phyloP scores from a whole-genome alignment of 176 grass and related monocot species.

The Ampelocalamus luodianensis region DNA sequence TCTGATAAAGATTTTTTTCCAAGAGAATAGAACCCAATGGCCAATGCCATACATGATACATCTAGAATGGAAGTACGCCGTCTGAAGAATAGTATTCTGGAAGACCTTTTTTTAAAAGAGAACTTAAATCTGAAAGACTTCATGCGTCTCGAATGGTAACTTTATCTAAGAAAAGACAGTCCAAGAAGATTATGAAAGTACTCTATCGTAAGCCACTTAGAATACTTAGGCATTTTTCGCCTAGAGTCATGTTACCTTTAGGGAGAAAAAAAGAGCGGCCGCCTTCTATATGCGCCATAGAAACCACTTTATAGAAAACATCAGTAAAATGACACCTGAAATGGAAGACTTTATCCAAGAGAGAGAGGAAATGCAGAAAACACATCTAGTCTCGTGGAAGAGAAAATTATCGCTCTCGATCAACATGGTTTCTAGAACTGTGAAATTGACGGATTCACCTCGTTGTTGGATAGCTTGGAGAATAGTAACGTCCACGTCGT shows the following conservation, averaged over 20 bases:
- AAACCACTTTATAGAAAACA: neutral
- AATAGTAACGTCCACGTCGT: no score
- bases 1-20: no score
- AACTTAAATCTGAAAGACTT: neutral
- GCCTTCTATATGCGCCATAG: neutral
- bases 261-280: neutral
- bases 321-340: no score
- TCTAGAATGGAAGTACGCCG: neutral
- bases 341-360: no score
- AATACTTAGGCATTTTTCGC: neutral
- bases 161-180: neutral
- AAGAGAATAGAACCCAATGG: no score
- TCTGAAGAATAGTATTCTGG: neutral
- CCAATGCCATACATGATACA: no score
- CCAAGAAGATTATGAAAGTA: neutral
- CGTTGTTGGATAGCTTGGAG: no score
- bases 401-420: no score
- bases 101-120: neutral
- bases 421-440: no score
- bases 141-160: neutral
- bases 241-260: neutral
- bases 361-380: neutral
- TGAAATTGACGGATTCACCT: no score
- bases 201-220: neutral
- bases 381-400: no score